Evolutionary conservation across 208 protist genomes (phyloP).

Genomic region (Trypanosoma vivax): DNA sequence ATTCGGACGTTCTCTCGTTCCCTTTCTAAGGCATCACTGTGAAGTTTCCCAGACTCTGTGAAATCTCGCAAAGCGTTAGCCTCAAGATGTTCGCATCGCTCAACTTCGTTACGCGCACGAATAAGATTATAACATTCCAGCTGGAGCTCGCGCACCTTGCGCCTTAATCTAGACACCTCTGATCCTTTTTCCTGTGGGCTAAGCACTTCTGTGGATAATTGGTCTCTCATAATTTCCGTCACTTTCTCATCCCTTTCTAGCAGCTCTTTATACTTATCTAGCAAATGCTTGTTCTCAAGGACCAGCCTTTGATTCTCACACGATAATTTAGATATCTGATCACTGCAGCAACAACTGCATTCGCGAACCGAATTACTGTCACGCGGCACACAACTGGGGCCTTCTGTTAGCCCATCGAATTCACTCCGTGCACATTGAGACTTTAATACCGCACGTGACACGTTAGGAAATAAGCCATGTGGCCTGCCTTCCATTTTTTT

Average conservation of each 20-base stretch:
- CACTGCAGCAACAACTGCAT: constrained; percentile 23
- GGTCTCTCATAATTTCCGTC: constrained; percentile 42
- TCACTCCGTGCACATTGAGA: too few species aligned
- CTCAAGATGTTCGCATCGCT: constrained; percentile 65
- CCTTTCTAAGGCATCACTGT: constrained; percentile 51
- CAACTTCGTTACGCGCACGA: constrained; percentile 57
- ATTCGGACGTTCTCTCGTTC: constrained; percentile 38
- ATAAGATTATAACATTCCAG: constrained; percentile 55
- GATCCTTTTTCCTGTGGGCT: constrained; percentile 27
- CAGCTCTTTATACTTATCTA: constrained; percentile 43
- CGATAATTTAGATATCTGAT: constrained; percentile 31
- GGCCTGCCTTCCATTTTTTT: background rate
- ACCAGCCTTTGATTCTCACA: constrained; percentile 60
- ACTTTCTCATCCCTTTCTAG: constrained; percentile 43
- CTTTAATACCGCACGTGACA: background rate
- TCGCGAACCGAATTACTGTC: constrained; percentile 26
- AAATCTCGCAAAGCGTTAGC: constrained; percentile 71
- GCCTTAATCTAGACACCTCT: constrained; percentile 42
- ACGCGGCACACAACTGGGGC: constrained; percentile 3
- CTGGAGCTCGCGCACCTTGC: constrained; percentile 49
- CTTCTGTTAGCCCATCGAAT: too few species aligned
- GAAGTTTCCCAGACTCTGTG: constrained; percentile 52
- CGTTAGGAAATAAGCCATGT: background rate
- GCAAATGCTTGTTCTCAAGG: constrained; percentile 78
- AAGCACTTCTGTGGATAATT: constrained; percentile 27